Evolutionary conservation across 257 asterid species (phyloP), one percentile per base, ranked within the genome.

Genomic region (Gentiana macrophylla): DNA sequence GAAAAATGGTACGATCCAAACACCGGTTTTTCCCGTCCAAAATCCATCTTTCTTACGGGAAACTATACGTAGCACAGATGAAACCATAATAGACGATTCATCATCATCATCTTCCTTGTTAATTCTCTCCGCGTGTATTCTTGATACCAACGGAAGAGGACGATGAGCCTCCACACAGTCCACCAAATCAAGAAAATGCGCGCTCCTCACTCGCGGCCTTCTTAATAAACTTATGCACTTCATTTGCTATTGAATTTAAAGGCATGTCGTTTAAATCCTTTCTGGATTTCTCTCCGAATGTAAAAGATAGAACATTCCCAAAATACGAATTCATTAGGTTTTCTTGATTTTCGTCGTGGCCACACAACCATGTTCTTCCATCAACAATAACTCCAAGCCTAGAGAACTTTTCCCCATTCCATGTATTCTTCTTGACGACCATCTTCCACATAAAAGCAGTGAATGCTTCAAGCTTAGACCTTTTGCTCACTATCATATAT

Each of bases 121-220:
- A 24, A 24, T 24, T 24, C 24, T 24, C 2, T 60, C 57, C 0
- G 73, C 75, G 37, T 74, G 82, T 3, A 86, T 77, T 66, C 58
- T 80, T 1, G 86, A 56, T 51, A 78, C 2, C 8, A 53, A 60
- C 9, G 43, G 64, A 53, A 68, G 67, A 0, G 89, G 93, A 15
- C 94, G 89, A 46, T 66, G 82, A 70, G 72, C 81, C 76, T 87
- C 96, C 62, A 87, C 89, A 78, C 75, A 84, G 51, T 86, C 94
- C 1, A 84, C 68, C 65, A 86, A 60, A 49, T 80, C 94, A 1
- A 82, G 71, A 58, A 84, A 87, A 67, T 87, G 96, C 60, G 24
- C 24, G 24, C 24, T 87, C 94, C 44, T 67, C 73, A 1, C 75
- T 68, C 38, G 63, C 48, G 0, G 82, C 87, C 0, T 4, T 35